A percentile compares a stretch with the other conserved stretches of the same genome.
phyloP scores from a whole-genome alignment of 2,329 filamentous ascomycete genomes.

The Didymella exigua region DNA sequence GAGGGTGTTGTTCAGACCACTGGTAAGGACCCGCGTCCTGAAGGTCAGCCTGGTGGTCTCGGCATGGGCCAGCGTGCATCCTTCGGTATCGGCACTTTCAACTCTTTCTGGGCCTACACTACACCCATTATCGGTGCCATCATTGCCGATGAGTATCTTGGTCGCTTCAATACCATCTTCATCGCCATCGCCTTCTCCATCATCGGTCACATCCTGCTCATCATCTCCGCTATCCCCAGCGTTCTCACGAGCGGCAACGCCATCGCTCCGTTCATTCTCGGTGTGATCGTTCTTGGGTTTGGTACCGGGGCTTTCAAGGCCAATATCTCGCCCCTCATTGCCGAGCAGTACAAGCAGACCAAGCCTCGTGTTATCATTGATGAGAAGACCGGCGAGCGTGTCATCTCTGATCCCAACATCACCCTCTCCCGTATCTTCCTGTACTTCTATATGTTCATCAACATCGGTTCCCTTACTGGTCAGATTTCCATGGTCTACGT shows the following conservation, averaged over 20 bases:
- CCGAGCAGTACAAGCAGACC: slow-evolving; percentile 69
- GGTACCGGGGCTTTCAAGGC: slow-evolving; percentile 57
- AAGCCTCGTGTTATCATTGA: slow-evolving; percentile 62
- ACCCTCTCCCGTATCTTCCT: slow-evolving; percentile 69
- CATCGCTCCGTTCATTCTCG: slow-evolving; percentile 57
- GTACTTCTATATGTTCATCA: slow-evolving; percentile 60
- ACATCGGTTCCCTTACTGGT: slow-evolving; percentile 69
- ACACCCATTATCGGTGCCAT: slow-evolving; percentile 59
- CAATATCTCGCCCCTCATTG: slow-evolving; percentile 66
- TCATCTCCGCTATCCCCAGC: slow-evolving; percentile 60
- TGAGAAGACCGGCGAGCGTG: slow-evolving; percentile 64
- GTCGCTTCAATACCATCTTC: slow-evolving; percentile 67
- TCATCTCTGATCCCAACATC: slow-evolving; percentile 72
- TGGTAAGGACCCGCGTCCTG: slow-evolving; percentile 34
- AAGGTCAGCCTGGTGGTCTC: slow-evolving; percentile 45
- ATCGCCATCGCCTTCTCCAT: slow-evolving; percentile 55
- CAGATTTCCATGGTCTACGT: slow-evolving; percentile 74
- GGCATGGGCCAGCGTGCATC: slow-evolving; percentile 47
- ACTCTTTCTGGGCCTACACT: slow-evolving; percentile 50
- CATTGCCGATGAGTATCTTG: slow-evolving; percentile 63
- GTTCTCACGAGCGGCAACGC: slow-evolving; percentile 51
- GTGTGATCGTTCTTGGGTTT: slow-evolving; percentile 55
- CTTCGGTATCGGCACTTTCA: slow-evolving; percentile 47
- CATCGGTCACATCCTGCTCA: slow-evolving; percentile 61
- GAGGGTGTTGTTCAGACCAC: slow-evolving; percentile 42